Evolutionary conservation across 768 basidiomycete species (phyloP).

Genomic region (Tulasnella sp.): DNA sequence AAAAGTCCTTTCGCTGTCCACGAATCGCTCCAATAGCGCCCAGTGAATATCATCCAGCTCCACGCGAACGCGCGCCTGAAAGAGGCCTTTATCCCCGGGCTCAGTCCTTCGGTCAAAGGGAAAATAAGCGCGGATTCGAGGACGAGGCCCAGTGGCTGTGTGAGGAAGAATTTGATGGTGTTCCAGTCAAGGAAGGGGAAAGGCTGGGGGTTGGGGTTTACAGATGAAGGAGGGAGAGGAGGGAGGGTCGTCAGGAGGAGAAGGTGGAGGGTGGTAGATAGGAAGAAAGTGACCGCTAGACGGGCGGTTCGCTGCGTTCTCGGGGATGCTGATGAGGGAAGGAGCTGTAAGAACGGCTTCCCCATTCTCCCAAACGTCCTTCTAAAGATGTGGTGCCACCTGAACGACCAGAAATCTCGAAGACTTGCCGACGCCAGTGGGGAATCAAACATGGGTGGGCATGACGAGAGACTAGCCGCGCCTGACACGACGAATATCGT

Average conservation of each 20-base stretch:
- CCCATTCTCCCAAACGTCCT: conserved; percentile 24
- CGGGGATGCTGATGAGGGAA: background rate
- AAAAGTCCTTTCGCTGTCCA: conserved; percentile 27
- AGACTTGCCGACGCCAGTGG: conserved; percentile 27
- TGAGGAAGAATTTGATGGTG: conserved; percentile 29
- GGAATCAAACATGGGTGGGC: conserved; percentile 27
- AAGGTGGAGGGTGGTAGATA: conserved; percentile 28
- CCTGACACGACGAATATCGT: background rate
- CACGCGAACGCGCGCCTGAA: conserved; percentile 11
- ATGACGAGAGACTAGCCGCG: conserved; percentile 8
- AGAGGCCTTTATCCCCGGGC: background rate
- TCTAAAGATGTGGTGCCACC: conserved; percentile 30
- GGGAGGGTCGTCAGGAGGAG: conserved; percentile 22
- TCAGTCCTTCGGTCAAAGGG: conserved; percentile 10
- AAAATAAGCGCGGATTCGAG: conserved; percentile 24
- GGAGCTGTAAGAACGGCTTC: background rate
- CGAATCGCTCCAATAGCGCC: conserved; percentile 28
- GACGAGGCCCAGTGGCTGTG: conserved; percentile 28
- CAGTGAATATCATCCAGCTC: conserved; percentile 28
- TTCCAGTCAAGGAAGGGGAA: conserved; percentile 19
- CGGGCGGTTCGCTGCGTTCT: background rate
- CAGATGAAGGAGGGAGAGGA: background rate
- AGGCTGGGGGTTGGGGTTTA: conserved; percentile 16
- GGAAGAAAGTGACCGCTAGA: conserved; percentile 20
- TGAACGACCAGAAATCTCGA: conserved; percentile 28